phyloP scores from a whole-genome alignment of 345 rosid species.

The Populus davidiana region DNA sequence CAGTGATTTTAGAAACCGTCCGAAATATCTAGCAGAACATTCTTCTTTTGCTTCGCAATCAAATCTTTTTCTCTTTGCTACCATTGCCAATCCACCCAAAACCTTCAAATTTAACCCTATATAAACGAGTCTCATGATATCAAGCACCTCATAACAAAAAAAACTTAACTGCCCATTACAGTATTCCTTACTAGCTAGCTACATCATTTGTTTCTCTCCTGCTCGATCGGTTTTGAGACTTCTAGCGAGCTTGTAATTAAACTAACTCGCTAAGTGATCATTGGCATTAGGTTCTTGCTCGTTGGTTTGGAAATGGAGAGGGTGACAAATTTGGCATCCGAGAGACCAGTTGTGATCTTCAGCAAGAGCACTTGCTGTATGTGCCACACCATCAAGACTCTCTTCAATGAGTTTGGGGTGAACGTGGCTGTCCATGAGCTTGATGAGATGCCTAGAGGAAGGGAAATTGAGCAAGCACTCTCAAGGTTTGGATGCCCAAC shows the following conservation, averaged over 20 bases:
- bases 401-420: slow-evolving; percentile 69
- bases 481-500: slow-evolving; percentile 58
- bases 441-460: slow-evolving; percentile 60
- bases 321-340: slow-evolving; percentile 52
- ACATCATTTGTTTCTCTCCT: not conserved
- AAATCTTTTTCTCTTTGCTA: not conserved
- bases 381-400: slow-evolving; percentile 74
- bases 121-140: slow-evolving; percentile 16
- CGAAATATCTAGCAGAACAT: slow-evolving; percentile 34
- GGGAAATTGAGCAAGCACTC: slow-evolving; percentile 79
- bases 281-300: not conserved
- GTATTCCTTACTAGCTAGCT: not conserved
- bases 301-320: slow-evolving; percentile 47
- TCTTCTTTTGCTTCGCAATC: slow-evolving; percentile 11
- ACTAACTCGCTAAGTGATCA: not conserved
- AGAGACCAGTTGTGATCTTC: slow-evolving; percentile 86
- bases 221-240: no score
- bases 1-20: slow-evolving; percentile 29
- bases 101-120: slow-evolving; percentile 17
- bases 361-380: slow-evolving; percentile 75
- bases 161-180: not conserved
- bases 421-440: slow-evolving; percentile 68
- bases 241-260: no score
- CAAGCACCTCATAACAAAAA: slow-evolving; percentile 14
- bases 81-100: not conserved